Conservation (phyloP, 257 asterid species). For the Phtheirospermum japonicum region DNA sequence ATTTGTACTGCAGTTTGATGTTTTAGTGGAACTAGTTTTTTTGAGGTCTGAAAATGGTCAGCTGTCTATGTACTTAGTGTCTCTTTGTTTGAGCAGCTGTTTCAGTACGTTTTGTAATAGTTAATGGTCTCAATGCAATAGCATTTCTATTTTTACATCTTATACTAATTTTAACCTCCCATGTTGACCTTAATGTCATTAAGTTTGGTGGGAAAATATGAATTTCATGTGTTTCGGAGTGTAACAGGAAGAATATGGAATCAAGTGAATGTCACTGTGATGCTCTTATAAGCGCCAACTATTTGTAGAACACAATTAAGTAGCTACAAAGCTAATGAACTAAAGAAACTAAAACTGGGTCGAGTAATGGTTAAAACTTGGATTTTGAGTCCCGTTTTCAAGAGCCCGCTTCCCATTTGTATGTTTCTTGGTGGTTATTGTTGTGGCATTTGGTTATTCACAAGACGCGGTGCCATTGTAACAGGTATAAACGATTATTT, state of each 20-base stretch:
- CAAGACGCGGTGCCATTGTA: background rate
- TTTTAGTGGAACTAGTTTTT: constrained; percentile 16
- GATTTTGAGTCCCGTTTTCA: background rate
- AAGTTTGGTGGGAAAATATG: constrained; percentile 7
- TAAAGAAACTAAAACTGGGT: constrained; percentile 5
- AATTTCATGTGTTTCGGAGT: background rate
- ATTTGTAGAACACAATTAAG: background rate
- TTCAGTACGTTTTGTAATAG: background rate
- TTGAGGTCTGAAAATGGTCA: background rate
- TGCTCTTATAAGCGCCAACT: background rate
- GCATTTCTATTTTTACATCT: constrained; percentile 13
- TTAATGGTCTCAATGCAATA: background rate
- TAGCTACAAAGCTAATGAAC: background rate
- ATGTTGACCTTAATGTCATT: constrained; percentile 7
- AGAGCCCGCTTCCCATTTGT: background rate
- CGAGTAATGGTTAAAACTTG: background rate
- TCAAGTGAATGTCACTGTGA: constrained; percentile 11
- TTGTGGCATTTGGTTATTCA: constrained; percentile 6
- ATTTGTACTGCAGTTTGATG: constrained; percentile 2
- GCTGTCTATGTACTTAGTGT: constrained; percentile 8
- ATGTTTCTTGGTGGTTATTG: background rate
- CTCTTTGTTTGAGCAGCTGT: constrained; percentile 15
- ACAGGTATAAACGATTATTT: background rate
- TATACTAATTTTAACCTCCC: background rate
- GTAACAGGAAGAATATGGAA: background rate